Evolutionary conservation across 495 filamentous ascomycete genomes (phyloP), one percentile per base, ranked within the genome.

Genomic region (Trichocladium antarcticum): DNA sequence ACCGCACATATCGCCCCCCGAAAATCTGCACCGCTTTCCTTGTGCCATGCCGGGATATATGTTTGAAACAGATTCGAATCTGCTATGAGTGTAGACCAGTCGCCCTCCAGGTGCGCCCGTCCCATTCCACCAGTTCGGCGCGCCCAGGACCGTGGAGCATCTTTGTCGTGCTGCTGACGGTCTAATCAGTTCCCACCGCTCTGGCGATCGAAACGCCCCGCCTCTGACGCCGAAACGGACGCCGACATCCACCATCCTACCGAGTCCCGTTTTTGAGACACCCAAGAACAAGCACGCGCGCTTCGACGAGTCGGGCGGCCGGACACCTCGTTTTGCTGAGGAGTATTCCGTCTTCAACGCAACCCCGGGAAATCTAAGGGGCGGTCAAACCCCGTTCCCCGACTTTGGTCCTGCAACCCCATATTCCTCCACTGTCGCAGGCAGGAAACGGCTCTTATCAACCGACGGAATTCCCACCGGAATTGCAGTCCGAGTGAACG

Each of bases 51-150:
- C 45, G 37, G 47, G 32, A 48, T 54, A 51, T 49, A 54, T 51
- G 37, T 42, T 49, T 50, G 41, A 55, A 41, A 57, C 50, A 48
- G 44, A 52, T 56, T 52, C 49, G 52, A 70, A 57, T 62, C 69
- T 75, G 74, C 69, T 75, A 87, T 87, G 83, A 87, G 79, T 78
- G 84, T 78, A 75, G 82, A 85, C 73, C 75, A 80, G 65, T 74
- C 72, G 62, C 74, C 74, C 62, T 79, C 82, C 69, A 85, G 83
- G 83, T 84, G 78, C 72, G 74, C 60, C 45, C 39, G 43, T 34
- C 10, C 39, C 37, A 37, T 24, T 45, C 40, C 35, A 34, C 22
- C 37, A 17, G 27, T 36, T 38, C 47, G n/a, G 52, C 54, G 41
- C 44, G 39, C 39, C 45, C 47, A 17, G 15, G 7, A 29, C 46